Conservation (phyloP, 225 moss, liverwort and hornwort genomes). For the Antitrichia curtipendula region DNA sequence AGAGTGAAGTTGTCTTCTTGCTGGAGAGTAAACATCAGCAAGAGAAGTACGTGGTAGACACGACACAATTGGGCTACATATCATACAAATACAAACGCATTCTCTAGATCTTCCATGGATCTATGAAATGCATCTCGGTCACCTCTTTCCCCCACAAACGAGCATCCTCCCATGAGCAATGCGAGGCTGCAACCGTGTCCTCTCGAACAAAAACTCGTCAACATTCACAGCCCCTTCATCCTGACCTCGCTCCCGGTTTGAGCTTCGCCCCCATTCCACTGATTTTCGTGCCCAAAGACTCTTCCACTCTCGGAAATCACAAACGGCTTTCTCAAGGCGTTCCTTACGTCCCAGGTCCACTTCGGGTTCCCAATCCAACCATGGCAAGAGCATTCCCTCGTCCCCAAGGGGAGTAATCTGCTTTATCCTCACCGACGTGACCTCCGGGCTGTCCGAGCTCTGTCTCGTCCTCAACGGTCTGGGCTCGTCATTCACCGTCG, state of each 20-base stretch:
- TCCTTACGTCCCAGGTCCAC: constrained; percentile 45
- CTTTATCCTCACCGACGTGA: not conserved
- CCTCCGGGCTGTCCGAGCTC: constrained; percentile 20
- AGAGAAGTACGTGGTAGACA: not conserved
- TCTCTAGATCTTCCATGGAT: not conserved
- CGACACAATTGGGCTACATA: not conserved
- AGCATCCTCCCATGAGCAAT: constrained; percentile 46
- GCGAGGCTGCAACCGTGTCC: constrained; percentile 37
- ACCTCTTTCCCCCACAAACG: constrained; percentile 50
- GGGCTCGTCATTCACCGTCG: constrained; percentile 7
- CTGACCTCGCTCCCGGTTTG: constrained; percentile 36
- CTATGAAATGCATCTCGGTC: not conserved
- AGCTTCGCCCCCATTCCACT: constrained; percentile 45
- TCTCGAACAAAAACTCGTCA: constrained; percentile 46
- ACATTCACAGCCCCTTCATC: constrained; percentile 50
- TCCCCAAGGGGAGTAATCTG: constrained; percentile 29
- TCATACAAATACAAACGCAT: constrained; percentile 25
- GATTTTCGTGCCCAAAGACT: constrained; percentile 50
- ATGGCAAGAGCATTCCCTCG: constrained; percentile 54
- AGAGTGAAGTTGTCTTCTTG: not conserved
- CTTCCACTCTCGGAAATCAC: constrained; percentile 44
- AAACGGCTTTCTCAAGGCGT: constrained; percentile 39
- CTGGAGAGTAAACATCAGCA: not conserved
- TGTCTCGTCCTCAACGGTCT: not conserved
- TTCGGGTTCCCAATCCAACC: constrained; percentile 59